phyloP scores from a whole-genome alignment of 768 basidiomycete species.

The Collybia sp. region DNA sequence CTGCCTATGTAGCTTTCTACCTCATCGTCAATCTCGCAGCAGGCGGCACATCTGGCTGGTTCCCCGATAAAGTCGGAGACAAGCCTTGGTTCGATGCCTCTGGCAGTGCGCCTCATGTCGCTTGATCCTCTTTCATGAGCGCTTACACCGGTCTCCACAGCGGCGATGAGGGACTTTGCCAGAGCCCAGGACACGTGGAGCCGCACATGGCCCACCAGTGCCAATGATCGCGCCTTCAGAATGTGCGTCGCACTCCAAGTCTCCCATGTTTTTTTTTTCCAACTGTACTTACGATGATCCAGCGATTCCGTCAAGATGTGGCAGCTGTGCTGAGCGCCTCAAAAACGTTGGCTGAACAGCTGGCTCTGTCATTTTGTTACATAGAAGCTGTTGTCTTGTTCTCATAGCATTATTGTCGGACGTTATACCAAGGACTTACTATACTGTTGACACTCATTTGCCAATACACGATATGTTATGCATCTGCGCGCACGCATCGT shows the following conservation, averaged over 20 bases:
- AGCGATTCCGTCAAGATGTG: conserved; percentile 81
- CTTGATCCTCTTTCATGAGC: background rate
- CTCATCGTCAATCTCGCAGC: conserved; percentile 69
- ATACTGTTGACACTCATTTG: no score
- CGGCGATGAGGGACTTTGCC: conserved; percentile 74
- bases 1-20: conserved; percentile 61
- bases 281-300: conserved; percentile 1
- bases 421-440: no score
- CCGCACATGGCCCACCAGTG: conserved; percentile 60
- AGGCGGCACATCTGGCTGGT: conserved; percentile 86
- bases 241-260: conserved; percentile 50
- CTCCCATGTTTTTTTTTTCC: conserved; percentile 6
- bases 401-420: no score
- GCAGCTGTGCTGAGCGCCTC: conserved; percentile 63
- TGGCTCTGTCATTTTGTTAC: no score
- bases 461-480: no score
- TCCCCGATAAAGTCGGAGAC: conserved; percentile 70
- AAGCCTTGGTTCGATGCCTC: conserved; percentile 78
- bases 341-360: no score
- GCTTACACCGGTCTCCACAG: conserved; percentile 9
- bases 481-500: no score
- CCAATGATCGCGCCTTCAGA: conserved; percentile 60
- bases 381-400: no score
- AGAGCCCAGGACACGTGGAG: conserved; percentile 57
- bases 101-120: conserved; percentile 26